Evolutionary conservation across 441 rosid species (phyloP).

Genomic region (Lagerstroemia fauriei): DNA sequence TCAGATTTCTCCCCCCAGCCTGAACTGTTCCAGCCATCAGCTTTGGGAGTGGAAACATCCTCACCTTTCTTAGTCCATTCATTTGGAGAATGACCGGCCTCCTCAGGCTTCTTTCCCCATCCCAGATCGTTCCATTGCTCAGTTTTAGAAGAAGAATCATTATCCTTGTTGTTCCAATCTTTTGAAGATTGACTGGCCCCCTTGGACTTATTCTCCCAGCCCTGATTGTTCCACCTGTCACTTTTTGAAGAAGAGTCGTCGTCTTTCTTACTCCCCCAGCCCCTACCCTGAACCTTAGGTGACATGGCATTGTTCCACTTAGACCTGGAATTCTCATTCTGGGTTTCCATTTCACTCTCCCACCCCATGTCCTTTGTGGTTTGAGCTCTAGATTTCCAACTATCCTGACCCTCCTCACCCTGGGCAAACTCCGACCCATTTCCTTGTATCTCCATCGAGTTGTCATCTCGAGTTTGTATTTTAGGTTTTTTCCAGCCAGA

Average conservation of each 20-base stretch:
- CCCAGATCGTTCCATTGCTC: neutral
- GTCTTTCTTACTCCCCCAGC: conserved; percentile 3
- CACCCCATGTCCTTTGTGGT: neutral
- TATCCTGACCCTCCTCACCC: neutral
- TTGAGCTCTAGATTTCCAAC: neutral
- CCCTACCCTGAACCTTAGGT: neutral
- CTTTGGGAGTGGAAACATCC: neutral
- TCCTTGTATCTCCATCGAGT: neutral
- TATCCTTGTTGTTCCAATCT: conserved; percentile 5
- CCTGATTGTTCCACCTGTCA: neutral
- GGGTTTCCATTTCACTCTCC: neutral
- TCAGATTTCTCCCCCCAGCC: neutral
- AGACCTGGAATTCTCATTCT: neutral
- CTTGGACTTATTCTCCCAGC: neutral
- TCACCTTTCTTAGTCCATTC: neutral
- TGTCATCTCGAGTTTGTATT: neutral
- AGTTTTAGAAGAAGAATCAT: neutral
- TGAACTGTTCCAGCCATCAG: neutral
- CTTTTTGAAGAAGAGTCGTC: neutral
- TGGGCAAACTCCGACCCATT: neutral
- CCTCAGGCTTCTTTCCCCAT: neutral
- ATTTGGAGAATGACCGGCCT: neutral
- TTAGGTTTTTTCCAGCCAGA: neutral
- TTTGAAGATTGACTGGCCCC: conserved; percentile 1
- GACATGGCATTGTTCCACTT: neutral